Evolutionary conservation across 768 basidiomycete genomes (phyloP).

Genomic region (Amylocystis lapponica): DNA sequence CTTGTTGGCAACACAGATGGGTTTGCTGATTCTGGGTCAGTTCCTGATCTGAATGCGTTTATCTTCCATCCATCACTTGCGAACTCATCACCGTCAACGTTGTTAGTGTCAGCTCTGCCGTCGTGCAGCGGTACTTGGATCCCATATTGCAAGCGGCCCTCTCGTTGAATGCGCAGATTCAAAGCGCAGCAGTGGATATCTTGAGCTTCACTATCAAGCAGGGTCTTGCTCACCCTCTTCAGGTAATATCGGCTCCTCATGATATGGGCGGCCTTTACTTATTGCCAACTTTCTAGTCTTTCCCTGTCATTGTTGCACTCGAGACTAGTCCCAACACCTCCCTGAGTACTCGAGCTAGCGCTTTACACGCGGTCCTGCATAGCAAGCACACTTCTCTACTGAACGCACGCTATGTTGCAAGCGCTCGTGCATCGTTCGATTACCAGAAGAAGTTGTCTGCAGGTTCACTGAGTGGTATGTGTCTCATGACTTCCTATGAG

Average conservation of each 20-base stretch:
- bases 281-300: conserved; percentile 49
- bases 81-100: background rate
- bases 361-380: conserved; percentile 77
- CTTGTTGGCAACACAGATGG: conserved; percentile 93
- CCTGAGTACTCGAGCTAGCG: conserved; percentile 70
- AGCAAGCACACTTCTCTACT: conserved; percentile 86
- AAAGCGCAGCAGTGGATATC: conserved; percentile 83
- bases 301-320: conserved; percentile 89
- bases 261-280: background rate
- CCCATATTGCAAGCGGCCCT: conserved; percentile 79
- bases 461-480: conserved; percentile 49
- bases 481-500: no score
- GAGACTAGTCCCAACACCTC: conserved; percentile 68
- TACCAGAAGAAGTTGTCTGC: conserved; percentile 64
- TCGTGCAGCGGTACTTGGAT: conserved; percentile 87
- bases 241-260: conserved; percentile 39
- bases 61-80: background rate
- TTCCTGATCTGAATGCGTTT: background rate
- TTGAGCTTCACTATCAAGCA: conserved; percentile 91
- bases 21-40: conserved; percentile 95
- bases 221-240: conserved; percentile 91
- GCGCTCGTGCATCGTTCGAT: conserved; percentile 74
- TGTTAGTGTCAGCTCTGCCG: conserved; percentile 82
- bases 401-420: conserved; percentile 78
- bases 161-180: conserved; percentile 63